These are phyloP conservation scores for Metschnikowia lunata DNA, from an alignment of 805 yeast genomes.

Conservation along the genomic window DNA sequence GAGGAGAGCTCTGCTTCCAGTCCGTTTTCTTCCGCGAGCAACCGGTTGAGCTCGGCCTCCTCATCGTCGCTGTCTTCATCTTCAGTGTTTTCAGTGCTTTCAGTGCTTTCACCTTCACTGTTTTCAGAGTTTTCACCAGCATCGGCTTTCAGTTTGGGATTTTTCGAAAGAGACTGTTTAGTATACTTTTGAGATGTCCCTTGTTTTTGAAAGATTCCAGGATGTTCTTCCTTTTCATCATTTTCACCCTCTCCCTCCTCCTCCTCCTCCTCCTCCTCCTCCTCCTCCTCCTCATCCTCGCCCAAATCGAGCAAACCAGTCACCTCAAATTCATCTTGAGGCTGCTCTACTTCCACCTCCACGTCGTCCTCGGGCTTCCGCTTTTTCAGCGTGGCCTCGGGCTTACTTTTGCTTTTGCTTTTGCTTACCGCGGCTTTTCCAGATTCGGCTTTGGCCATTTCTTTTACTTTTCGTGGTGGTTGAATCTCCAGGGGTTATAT, in stretches of 20 bases:
- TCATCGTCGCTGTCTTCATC: constrained; percentile 7
- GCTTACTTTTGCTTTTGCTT: neutral
- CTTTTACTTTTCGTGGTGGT: neutral
- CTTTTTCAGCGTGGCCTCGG: constrained; percentile 8
- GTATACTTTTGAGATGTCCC: neutral
- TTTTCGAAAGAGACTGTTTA: no score
- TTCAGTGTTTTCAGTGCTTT: constrained; percentile 1
- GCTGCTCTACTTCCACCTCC: constrained; percentile 10
- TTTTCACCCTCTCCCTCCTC: constrained; percentile 3
- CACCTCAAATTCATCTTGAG: constrained; percentile 13
- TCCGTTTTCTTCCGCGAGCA: constrained; percentile 52
- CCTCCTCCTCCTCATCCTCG: constrained; percentile 10
- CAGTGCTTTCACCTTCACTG: constrained; percentile 2
- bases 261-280: neutral
- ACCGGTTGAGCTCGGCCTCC: constrained; percentile 53
- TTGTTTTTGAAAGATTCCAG: neutral
- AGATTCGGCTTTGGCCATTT: constrained; percentile 12
- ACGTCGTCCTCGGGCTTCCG: constrained; percentile 13
- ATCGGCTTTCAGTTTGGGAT: no score
- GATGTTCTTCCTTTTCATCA: neutral
- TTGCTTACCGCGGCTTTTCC: neutral
- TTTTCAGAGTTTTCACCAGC: neutral
- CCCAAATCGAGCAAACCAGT: constrained; percentile 14
- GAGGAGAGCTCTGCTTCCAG: constrained; percentile 31
- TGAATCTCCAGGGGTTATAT: neutral